A percentile compares a stretch with the other conserved stretches of the same genome.
Evolutionary conservation across 352 stramenopile species (phyloP).

Genomic region (Phytophthora cactorum): DNA sequence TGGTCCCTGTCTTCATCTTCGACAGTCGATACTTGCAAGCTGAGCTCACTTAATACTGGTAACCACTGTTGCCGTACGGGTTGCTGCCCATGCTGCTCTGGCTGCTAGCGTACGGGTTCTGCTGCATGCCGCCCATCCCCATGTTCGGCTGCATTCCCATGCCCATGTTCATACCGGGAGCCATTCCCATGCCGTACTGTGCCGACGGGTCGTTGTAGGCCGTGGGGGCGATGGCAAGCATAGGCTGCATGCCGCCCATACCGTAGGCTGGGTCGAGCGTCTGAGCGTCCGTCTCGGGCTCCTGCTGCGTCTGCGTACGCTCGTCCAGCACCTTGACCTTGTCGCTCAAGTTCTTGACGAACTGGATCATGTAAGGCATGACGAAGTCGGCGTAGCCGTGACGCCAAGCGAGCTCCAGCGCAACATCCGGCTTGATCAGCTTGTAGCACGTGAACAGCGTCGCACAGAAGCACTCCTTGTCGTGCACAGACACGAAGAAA

Average conservation of each 20-base stretch:
- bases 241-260: conserved; percentile 82
- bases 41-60: conserved; percentile 52
- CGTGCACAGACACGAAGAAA: conserved; percentile 99
- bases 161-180: conserved; percentile 54
- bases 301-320: conserved; percentile 84
- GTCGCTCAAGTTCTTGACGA: conserved; percentile 96
- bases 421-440: conserved; percentile 98
- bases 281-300: conserved; percentile 62
- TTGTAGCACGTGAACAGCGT: conserved; percentile 99
- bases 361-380: conserved; percentile 99
- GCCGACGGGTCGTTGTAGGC: conserved; percentile 85
- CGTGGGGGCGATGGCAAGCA: conserved; percentile 83
- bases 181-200: conserved; percentile 63
- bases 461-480: conserved; percentile 99
- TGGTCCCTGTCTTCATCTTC: conserved; percentile 33
- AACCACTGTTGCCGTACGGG: conserved; percentile 59
- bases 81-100: conserved; percentile 53
- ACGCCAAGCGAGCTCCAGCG: conserved; percentile 98
- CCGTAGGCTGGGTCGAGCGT: conserved; percentile 71
- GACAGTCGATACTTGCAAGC: conserved; percentile 25
- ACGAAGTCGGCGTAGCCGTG: conserved; percentile 99
- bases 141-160: conserved; percentile 64
- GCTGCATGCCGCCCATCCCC: conserved; percentile 51
- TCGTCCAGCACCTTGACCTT: conserved; percentile 95
- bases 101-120: conserved; percentile 65